A percentile compares a stretch with the other conserved stretches of the same genome.
Conservation (phyloP, 139 green algal genomes). For the Astrephomene gubernaculifera region DNA sequence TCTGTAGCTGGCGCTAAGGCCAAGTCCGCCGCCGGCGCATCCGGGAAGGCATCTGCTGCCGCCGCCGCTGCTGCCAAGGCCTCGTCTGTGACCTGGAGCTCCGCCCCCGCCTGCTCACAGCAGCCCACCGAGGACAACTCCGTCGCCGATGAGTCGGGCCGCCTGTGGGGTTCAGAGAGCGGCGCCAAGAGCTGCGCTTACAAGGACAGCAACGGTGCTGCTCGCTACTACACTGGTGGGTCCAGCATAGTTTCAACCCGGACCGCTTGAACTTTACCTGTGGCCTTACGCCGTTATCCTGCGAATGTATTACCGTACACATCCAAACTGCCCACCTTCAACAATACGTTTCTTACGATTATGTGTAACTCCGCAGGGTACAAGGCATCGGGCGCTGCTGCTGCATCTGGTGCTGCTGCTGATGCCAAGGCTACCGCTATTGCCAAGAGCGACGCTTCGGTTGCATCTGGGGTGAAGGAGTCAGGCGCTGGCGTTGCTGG, state of each 20-base stretch:
- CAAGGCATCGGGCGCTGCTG: no score
- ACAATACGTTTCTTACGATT: no score
- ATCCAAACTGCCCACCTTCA: no score
- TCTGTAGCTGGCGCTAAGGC: neutral
- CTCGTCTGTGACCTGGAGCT: slow-evolving; percentile 2
- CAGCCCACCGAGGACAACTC: neutral
- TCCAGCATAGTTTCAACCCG: neutral
- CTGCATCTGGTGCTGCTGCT: neutral
- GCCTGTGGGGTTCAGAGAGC: neutral
- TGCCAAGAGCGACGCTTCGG: neutral
- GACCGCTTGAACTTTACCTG: no score
- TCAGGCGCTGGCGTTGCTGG: no score
- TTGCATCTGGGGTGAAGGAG: no score
- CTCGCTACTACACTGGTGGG: neutral
- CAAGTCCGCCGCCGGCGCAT: no score
- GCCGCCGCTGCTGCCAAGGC: no score
- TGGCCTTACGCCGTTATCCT: no score
- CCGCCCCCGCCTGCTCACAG: neutral
- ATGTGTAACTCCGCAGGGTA: no score
- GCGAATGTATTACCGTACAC: no score
- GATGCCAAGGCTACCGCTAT: neutral
- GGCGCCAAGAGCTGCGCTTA: neutral
- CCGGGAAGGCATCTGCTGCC: neutral
- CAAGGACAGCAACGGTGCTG: neutral
- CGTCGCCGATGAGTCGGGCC: neutral